phyloP scores from a whole-genome alignment of 139 green algal species.

The Chlamydomonas sp. region DNA sequence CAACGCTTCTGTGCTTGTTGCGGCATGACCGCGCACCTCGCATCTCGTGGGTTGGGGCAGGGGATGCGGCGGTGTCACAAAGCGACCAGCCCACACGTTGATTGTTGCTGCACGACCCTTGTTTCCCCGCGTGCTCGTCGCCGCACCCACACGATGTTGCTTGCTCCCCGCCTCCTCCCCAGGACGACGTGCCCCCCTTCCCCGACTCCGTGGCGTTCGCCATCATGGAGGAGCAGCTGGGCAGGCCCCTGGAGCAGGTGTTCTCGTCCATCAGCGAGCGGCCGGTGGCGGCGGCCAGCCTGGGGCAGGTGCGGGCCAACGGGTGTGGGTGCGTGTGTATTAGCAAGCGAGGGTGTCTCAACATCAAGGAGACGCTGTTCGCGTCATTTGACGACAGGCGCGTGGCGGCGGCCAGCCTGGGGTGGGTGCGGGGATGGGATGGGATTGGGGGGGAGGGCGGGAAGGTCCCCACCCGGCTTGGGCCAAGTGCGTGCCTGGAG shows the following conservation, averaged over 20 bases:
- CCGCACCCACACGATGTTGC: too few relatives aligned
- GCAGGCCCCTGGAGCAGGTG: constrained; percentile 79
- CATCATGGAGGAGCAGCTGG: constrained; percentile 94
- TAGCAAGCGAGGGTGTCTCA: too few relatives aligned
- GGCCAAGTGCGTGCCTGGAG: too few relatives aligned
- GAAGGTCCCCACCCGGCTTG: background rate
- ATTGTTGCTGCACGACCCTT: too few relatives aligned
- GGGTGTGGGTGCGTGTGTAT: background rate
- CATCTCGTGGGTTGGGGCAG: too few relatives aligned
- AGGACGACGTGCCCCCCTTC: constrained; percentile 93
- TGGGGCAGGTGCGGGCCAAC: constrained; percentile 80
- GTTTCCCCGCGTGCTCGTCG: too few relatives aligned
- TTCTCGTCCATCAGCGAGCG: constrained; percentile 88
- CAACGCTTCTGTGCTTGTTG: too few relatives aligned
- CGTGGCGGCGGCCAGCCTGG: constrained; percentile 92
- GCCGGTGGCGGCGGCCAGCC: constrained; percentile 91
- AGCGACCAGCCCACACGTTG: too few relatives aligned
- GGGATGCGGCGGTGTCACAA: too few relatives aligned
- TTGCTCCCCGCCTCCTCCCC: constrained; percentile 4
- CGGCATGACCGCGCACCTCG: too few relatives aligned
- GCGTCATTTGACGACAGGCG: background rate
- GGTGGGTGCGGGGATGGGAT: constrained; percentile 69
- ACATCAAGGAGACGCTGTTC: too few relatives aligned
- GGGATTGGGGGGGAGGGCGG: too few relatives aligned
- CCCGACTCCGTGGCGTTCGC: constrained; percentile 80